Base-by-base conservation (phyloP, 495 filamentous ascomycete species). In the Daldinia bambusicola region DNA sequence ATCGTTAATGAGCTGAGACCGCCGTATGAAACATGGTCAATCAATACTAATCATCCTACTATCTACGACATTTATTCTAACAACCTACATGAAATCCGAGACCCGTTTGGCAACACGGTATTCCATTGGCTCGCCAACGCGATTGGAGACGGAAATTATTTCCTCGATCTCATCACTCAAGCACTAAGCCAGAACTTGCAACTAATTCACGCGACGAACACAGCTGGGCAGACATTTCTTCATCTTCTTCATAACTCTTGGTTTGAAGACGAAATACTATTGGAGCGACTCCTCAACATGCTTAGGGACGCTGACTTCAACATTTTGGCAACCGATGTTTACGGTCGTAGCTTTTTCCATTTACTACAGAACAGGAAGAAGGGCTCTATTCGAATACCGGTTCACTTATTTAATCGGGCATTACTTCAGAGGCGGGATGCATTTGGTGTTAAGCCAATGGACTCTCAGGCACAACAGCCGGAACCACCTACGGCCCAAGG, bases 321-420 rank as follows among this genome's bases (percentile, higher is more conserved):
- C 22, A 70, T 84, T 9, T 71, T 77, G 31, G 72, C 76, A 2
- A 76, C 75, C 3, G 84, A 86, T 69, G 75, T 79, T 16, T 81
- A 84, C 59, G 84, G 84, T 4, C 79, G 81, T 20, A 84, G 51
- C 20, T 83, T 82, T 60, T 81, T 81, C 57, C 83, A 85, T 69
- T 50, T 76, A 18, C 75, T 80, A 0, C 74, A 75, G 52, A 40
- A 36, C 14, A 63, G 61, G 32, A 71, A 38, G 22, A 50, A 52
- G n/a, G 55, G 36, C 31, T 51, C 55, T 38, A 59, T 58, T 50
- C 67, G 70, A 4, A 67, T 73, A 26, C 70, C 69, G 13, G 38
- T 48, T 20, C 67, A 69, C 18, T 31, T 68, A 40, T 63, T 69
- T 13, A 61, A 75, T 45, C 37, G 62, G 51, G 38, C 63, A 30